Evolutionary conservation across 2,329 filamentous ascomycete species (phyloP), one percentile per base, ranked within the genome.

Genomic region (Paraconiothyrium sp.): DNA sequence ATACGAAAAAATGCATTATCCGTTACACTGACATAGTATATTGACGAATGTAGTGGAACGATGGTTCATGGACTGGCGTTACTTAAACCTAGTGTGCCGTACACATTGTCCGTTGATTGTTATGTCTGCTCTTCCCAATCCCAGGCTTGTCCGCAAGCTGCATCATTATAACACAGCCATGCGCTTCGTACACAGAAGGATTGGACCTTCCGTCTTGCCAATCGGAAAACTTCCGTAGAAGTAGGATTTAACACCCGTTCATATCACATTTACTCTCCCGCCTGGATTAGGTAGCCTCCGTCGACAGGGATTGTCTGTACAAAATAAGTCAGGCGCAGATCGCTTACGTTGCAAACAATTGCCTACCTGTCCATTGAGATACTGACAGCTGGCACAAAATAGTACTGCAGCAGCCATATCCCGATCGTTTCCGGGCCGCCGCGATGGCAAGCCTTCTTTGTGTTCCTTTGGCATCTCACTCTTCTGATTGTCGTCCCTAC

Each of bases 401-500:
- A 89, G 72, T 3, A 88, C 80, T 0, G 84, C 84, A 46, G 82
- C 81, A 0, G 84, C 86, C 82, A 89, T 88, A 69, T 89, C 86
- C 35, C 83, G 74, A 64, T 89, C 87, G 30, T 85, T 83, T 0
- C 87, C 87, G 0, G 85, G 85, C 47, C 84, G 71, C 61, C 78
- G 76, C 6, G 84, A 82, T 8, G 85, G 84, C 54, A 85, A 76
- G 54, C 83, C 83, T 57, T 78, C 80, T 70, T 84, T 85, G 66
- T 84, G 80, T 59, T 84, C 83, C 76, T 84, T 86, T 9, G 82
- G 80, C 61, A 88, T 79, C 61, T 83, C 74, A 34, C 80, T 84
- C 80, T 87, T 88, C 77, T 87, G 84, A 64, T 84, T 82, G 16
- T 83, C 80, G 16, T 83, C 80, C 39, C 82, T 81, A 59, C 81